Evolutionary conservation across 345 rosid species (phyloP), one percentile per base, ranked within the genome.

Genomic region (Abelmoschus esculentus): DNA sequence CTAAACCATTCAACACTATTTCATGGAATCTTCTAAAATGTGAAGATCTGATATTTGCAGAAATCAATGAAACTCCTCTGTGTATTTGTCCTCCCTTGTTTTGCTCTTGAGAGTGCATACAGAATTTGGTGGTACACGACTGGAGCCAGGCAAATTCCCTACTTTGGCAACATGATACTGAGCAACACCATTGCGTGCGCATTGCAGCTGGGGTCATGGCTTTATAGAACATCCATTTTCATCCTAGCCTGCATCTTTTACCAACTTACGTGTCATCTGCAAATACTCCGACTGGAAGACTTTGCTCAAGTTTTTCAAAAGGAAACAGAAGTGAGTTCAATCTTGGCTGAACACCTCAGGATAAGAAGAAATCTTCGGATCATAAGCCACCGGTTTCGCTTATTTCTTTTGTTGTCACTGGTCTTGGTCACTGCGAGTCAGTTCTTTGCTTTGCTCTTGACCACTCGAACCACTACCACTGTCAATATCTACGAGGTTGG

Each of bases 81-180:
- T 52, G 77, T 79, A 70, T 90, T 88, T 74, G 92, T 90, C 42
- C 78, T 90, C 53, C 98, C 97, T 28, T 89, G 90, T 79, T 85
- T 92, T 2, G 82, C 82, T 8, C 73, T 78, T 0, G 96, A 93
- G 84, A 77, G 77, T n/a, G 86, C 78, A 19, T 93, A 93, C 79
- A 87, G 86, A 78, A 84, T 90, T 52, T 93, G 98, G 98, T 93
- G 98, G 97, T 93, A 86, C 73, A 79, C 80, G 67, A 76, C 92
- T 1, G 98, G 97, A 69, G 79, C 72, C 3, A 7, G 80, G 54
- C 28, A 83, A 70, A 86, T 93, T 64, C 97, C 96, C 50, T 89
- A 86, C 75, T 53, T 80, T 7, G 71, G 75, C n/a, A 89, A 87
- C 78, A 71, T 70, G 5, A 70, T 79, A 54, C 71, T 78, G 7